A percentile compares a stretch with the other conserved stretches of the same genome.
Conservation (phyloP, 352 stramenopile species). For the Pythium sukuiense region DNA sequence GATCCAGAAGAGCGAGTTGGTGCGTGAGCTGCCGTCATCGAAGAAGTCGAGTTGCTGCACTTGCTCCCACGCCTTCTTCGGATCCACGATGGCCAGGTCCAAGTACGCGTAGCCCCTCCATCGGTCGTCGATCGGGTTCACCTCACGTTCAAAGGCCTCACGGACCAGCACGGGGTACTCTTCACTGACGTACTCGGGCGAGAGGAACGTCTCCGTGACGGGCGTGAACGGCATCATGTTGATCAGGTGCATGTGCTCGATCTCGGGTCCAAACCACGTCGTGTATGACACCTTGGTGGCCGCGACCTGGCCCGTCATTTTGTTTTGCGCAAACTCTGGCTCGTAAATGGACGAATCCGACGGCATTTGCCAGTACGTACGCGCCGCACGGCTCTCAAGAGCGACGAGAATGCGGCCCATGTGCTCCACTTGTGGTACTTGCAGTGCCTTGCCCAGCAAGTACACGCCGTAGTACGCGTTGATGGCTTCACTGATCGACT, state of each 20-base stretch:
- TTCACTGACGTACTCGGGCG: conserved; percentile 63
- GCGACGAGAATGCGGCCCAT: conserved; percentile 91
- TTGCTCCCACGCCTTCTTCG: conserved; percentile 60
- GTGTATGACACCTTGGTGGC: conserved; percentile 83
- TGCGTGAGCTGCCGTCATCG: conserved; percentile 85
- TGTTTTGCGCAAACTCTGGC: conserved; percentile 69
- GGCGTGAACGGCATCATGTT: conserved; percentile 93
- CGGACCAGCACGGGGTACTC: conserved; percentile 80
- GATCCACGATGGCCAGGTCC: conserved; percentile 82
- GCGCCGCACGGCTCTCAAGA: conserved; percentile 92
- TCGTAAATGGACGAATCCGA: conserved; percentile 62
- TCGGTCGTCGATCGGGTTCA: conserved; percentile 66
- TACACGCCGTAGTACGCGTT: conserved; percentile 98
- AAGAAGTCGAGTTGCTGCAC: conserved; percentile 74
- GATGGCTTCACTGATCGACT: conserved; percentile 95
- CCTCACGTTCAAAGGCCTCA: conserved; percentile 59
- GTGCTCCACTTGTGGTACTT: conserved; percentile 70
- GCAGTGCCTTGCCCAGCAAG: conserved; percentile 83
- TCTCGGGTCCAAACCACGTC: conserved; percentile 84
- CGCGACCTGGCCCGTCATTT: conserved; percentile 83
- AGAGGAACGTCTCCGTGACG: conserved; percentile 75
- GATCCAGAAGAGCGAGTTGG: conserved; percentile 90
- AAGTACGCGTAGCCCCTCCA: conserved; percentile 87
- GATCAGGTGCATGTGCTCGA: conserved; percentile 89
- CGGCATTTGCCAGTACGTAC: conserved; percentile 97